A percentile compares a stretch with the other conserved stretches of the same genome.
Evolutionary conservation across 768 basidiomycete genomes (phyloP).

Genomic region (Termitomyces titanicus): DNA sequence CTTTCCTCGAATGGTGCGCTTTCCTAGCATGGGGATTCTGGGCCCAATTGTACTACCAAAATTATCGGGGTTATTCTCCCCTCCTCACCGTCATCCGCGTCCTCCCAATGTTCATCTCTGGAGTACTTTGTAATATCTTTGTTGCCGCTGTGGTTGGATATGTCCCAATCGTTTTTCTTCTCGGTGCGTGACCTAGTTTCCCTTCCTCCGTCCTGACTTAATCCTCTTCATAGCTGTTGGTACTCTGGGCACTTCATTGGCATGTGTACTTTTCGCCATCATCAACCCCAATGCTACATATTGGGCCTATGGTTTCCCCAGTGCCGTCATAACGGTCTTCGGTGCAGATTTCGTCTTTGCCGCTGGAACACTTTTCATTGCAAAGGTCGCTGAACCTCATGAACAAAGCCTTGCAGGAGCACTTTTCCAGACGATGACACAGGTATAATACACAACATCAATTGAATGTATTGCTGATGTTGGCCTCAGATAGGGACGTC

Average conservation of each 20-base stretch:
- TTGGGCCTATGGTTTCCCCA: constrained; percentile 78
- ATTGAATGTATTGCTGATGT: background rate
- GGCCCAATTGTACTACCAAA: constrained; percentile 64
- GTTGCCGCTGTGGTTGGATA: constrained; percentile 57
- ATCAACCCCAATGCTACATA: constrained; percentile 55
- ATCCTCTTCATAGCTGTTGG: constrained; percentile 32
- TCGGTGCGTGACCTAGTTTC: constrained; percentile 37
- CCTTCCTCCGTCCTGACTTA: background rate
- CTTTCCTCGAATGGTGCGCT: constrained; percentile 54
- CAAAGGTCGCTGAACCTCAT: constrained; percentile 58
- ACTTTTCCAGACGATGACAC: constrained; percentile 76
- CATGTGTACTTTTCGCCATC: constrained; percentile 65
- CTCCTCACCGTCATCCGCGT: constrained; percentile 62
- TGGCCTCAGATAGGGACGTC: constrained; percentile 56
- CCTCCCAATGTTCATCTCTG: constrained; percentile 68
- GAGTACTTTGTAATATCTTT: constrained; percentile 59
- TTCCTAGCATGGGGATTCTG: constrained; percentile 49
- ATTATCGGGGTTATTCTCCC: constrained; percentile 50
- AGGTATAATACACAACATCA: constrained; percentile 31
- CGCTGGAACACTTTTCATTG: constrained; percentile 70
- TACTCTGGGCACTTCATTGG: constrained; percentile 52
- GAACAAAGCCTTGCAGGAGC: constrained; percentile 79
- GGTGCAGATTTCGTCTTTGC: constrained; percentile 80
- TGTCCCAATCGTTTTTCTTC: constrained; percentile 51
- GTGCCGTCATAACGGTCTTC: constrained; percentile 58